phyloP scores from a whole-genome alignment of 306 rosid genomes.

The Pterocarpus macrocarpus region DNA sequence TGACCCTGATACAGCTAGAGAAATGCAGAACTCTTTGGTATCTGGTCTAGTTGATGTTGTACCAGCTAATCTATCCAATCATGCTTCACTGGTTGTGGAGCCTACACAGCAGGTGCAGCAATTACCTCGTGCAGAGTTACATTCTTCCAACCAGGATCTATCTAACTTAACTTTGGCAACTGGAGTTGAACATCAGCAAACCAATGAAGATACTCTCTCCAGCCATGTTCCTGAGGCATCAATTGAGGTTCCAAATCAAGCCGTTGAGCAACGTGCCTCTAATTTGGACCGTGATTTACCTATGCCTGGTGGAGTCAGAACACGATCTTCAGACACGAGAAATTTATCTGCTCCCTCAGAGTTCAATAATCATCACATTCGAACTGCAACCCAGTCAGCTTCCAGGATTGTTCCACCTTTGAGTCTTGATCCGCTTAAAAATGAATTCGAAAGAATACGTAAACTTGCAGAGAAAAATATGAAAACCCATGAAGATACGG shows the following conservation, averaged over 20 bases:
- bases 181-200: constrained; percentile 21
- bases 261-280: constrained; percentile 32
- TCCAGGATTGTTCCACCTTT: constrained; percentile 41
- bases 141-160: constrained; percentile 42
- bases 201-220: constrained; percentile 37
- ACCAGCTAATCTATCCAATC: constrained; percentile 34
- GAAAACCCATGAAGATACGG: constrained; percentile 61
- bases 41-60: constrained; percentile 31
- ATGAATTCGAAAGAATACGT: constrained; percentile 66
- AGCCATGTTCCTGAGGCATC: constrained; percentile 43
- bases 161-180: constrained; percentile 40
- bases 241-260: constrained; percentile 45
- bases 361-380: constrained; percentile 56
- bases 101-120: constrained; percentile 41
- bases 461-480: constrained; percentile 50
- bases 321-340: constrained; percentile 50
- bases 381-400: constrained; percentile 48
- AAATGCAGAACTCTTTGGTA: constrained; percentile 11
- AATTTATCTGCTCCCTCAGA: constrained; percentile 49
- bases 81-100: constrained; percentile 36
- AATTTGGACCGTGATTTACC: constrained; percentile 40
- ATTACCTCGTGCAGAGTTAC: constrained; percentile 39
- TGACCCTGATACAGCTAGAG: constrained; percentile 29
- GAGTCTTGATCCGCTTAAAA: constrained; percentile 65
- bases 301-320: constrained; percentile 40